Conservation (phyloP, 2,329 filamentous ascomycete species). For the Aureobasidium sp. region DNA sequence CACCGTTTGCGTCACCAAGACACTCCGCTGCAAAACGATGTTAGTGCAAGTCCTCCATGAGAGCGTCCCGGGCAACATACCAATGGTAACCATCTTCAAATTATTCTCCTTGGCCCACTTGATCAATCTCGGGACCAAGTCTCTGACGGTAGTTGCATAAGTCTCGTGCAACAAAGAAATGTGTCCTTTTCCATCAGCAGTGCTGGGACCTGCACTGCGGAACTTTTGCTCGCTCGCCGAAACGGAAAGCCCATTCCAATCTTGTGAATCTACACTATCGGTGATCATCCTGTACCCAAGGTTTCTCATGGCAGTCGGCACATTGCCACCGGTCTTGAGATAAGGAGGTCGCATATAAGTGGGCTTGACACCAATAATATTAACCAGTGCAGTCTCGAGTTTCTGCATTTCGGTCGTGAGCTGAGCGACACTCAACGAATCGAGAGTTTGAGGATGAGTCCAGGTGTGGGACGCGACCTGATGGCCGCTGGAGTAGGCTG, state of each 20-base stretch:
- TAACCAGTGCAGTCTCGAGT: constrained; percentile 7
- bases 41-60: background rate
- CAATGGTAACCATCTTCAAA: constrained; percentile 11
- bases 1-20: background rate
- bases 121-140: constrained; percentile 7
- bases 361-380: constrained; percentile 12
- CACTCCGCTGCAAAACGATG: background rate
- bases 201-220: background rate
- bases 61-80: background rate
- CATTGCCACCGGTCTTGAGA: constrained; percentile 11
- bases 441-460: constrained; percentile 4
- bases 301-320: constrained; percentile 5
- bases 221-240: constrained; percentile 1
- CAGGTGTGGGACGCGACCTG: constrained; percentile 14
- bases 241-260: constrained; percentile 6
- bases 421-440: background rate
- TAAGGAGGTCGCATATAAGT: constrained; percentile 16
- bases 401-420: constrained; percentile 5
- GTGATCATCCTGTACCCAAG: constrained; percentile 15
- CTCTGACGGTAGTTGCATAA: background rate
- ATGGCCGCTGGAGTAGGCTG: constrained; percentile 8
- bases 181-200: background rate
- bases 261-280: constrained; percentile 7
- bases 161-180: constrained; percentile 6
- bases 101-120: constrained; percentile 14